phyloP scores from a whole-genome alignment of 176 grass and related monocot genomes.

The Oryza nivara region DNA sequence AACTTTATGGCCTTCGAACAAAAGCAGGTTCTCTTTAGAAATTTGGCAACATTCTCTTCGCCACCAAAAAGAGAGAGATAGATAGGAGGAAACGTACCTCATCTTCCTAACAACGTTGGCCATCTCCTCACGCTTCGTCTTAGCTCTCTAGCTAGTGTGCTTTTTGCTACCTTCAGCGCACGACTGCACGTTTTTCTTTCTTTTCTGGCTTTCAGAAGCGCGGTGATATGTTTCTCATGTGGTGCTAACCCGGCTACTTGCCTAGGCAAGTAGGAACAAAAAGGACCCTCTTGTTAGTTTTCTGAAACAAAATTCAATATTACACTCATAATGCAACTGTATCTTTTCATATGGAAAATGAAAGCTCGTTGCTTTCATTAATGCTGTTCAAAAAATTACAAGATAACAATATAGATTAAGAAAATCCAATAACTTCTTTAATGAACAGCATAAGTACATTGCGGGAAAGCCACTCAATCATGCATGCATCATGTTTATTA shows the following conservation, averaged over 20 bases:
- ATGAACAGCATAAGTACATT: background rate
- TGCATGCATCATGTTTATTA: background rate
- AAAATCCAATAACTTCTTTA: background rate
- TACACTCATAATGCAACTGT: background rate
- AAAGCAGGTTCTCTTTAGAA: conserved; percentile 42
- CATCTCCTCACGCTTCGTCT: conserved; percentile 55
- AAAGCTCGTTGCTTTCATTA: background rate
- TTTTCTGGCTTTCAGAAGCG: conserved; percentile 40
- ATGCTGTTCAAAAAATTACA: background rate
- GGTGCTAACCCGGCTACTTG: conserved; percentile 39
- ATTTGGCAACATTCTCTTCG: conserved; percentile 19
- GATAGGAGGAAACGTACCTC: conserved; percentile 44
- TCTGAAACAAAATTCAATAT: conserved; percentile 38
- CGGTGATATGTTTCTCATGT: conserved; percentile 39
- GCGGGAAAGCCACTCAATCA: background rate
- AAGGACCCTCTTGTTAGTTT: conserved; percentile 30
- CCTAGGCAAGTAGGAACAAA: conserved; percentile 33
- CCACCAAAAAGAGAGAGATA: background rate
- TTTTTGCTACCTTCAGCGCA: conserved; percentile 51
- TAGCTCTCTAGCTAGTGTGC: conserved; percentile 48
- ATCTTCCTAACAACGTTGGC: conserved; percentile 53
- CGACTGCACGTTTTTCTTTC: conserved; percentile 39
- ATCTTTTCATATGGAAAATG: background rate
- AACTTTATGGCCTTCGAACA: conserved; percentile 27
- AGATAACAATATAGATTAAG: background rate